These are phyloP conservation scores for Royoungia palumana DNA, from an alignment of 768 basidiomycete genomes.

Conservation along the genomic window DNA sequence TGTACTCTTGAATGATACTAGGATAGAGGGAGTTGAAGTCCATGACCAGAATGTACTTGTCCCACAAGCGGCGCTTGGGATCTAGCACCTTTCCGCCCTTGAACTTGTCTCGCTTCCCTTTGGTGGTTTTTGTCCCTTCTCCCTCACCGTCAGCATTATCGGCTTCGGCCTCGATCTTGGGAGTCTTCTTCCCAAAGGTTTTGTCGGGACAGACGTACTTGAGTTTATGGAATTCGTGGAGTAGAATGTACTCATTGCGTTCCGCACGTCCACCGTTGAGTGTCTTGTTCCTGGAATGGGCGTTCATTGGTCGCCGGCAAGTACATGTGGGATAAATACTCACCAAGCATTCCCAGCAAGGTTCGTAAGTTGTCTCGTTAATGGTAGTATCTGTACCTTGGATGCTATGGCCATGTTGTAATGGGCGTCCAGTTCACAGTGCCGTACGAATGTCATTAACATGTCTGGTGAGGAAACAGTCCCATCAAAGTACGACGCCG, in stretches of 20 bases:
- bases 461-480: slow-evolving; percentile 70
- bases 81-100: slow-evolving; percentile 98
- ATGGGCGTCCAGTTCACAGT: slow-evolving; percentile 94
- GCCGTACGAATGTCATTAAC: slow-evolving; percentile 83
- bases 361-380: slow-evolving; percentile 92
- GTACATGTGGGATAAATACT: slow-evolving; percentile 18
- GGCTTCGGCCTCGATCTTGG: slow-evolving; percentile 47
- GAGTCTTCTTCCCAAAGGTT: slow-evolving; percentile 72
- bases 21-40: slow-evolving; percentile 99
- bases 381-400: slow-evolving; percentile 89
- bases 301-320: background rate
- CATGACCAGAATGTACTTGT: slow-evolving; percentile 97
- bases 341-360: slow-evolving; percentile 97
- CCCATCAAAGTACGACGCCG: slow-evolving; percentile 84
- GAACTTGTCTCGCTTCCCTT: slow-evolving; percentile 88
- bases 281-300: slow-evolving; percentile 80
- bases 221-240: slow-evolving; percentile 95
- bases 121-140: slow-evolving; percentile 45
- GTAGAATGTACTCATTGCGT: slow-evolving; percentile 96
- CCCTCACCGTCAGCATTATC: slow-evolving; percentile 54
- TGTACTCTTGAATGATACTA: slow-evolving; percentile 99
- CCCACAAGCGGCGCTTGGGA: slow-evolving; percentile 94
- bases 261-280: slow-evolving; percentile 97
- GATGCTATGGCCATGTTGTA: slow-evolving; percentile 95
- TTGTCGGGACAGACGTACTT: slow-evolving; percentile 99